These are phyloP conservation scores for Epichloe gansuensis DNA, from an alignment of 2,329 filamentous ascomycete species.

Conservation along the genomic window DNA sequence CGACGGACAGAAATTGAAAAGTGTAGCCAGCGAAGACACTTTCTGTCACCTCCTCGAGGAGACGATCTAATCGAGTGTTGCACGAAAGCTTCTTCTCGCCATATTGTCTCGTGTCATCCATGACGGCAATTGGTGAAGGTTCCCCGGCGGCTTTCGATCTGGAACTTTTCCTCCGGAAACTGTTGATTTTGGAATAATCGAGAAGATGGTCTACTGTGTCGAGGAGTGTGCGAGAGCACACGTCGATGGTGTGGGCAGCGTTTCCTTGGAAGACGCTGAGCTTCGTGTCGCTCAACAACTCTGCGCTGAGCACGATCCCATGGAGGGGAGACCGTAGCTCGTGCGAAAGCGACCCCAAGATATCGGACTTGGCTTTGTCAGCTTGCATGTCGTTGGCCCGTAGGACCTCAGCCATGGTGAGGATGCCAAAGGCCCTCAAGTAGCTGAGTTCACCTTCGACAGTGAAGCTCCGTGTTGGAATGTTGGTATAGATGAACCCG, in stretches of 20 bases:
- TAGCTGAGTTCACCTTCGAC: conserved; percentile 36
- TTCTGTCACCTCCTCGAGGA: conserved; percentile 34
- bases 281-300: conserved; percentile 38
- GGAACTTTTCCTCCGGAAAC: conserved; percentile 9
- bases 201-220: conserved; percentile 42
- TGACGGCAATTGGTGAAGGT: not conserved
- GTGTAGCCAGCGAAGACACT: conserved; percentile 33
- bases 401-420: conserved; percentile 44
- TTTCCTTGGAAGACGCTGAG: conserved; percentile 33
- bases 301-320: conserved; percentile 41
- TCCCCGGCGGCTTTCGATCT: conserved; percentile 1
- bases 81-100: conserved; percentile 9
- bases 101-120: conserved; percentile 4
- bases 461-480: conserved; percentile 29
- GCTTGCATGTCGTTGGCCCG: conserved; percentile 24
- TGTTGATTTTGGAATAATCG: conserved; percentile 42
- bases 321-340: conserved; percentile 49
- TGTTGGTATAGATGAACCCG: conserved; percentile 35
- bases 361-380: conserved; percentile 40
- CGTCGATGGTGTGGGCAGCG: conserved; percentile 35
- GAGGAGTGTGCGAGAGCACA: conserved; percentile 36
- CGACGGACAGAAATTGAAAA: conserved; percentile 18
- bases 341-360: conserved; percentile 47
- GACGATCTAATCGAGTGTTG: conserved; percentile 22
- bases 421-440: conserved; percentile 36